These are phyloP conservation scores for Claviceps digitariae DNA, from an alignment of 2,329 filamentous ascomycete species.

Conservation along the genomic window DNA sequence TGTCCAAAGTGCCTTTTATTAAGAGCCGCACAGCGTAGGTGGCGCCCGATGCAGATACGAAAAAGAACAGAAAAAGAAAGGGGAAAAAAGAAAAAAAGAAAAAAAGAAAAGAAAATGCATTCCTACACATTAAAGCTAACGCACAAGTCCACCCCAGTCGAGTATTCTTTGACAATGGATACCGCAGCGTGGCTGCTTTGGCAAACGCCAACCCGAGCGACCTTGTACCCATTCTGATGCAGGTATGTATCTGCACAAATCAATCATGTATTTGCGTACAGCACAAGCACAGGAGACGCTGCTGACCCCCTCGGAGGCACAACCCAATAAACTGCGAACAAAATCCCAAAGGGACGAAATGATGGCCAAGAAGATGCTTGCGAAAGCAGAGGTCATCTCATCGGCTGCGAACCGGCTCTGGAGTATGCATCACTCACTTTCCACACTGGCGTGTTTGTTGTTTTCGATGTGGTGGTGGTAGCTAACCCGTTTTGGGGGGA, in stretches of 20 bases:
- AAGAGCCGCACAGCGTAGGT: slow-evolving; percentile 60
- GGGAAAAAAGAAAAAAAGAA: too few species aligned
- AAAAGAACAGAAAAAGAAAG: too few species aligned
- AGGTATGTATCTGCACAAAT: slow-evolving; percentile 30
- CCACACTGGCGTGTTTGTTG: not conserved
- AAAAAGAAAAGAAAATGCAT: too few species aligned
- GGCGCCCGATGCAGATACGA: not conserved
- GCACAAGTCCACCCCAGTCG: slow-evolving; percentile 17
- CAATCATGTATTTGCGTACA: not conserved
- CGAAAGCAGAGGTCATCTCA: slow-evolving; percentile 55
- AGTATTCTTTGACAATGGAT: slow-evolving; percentile 65
- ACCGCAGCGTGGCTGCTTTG: slow-evolving; percentile 51
- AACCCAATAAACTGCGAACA: slow-evolving; percentile 49
- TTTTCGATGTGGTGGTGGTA: not conserved
- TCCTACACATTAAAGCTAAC: too few species aligned
- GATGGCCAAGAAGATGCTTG: slow-evolving; percentile 48
- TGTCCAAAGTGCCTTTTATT: slow-evolving; percentile 60
- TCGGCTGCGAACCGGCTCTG: slow-evolving; percentile 56
- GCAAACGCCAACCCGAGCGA: slow-evolving; percentile 57
- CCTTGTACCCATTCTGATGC: slow-evolving; percentile 57
- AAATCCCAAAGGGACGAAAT: slow-evolving; percentile 42
- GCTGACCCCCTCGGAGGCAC: slow-evolving; percentile 32
- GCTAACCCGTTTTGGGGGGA: not conserved
- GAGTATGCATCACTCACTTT: slow-evolving; percentile 37
- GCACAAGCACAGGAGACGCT: not conserved